These are phyloP conservation scores for Wickerhamomyces ciferrii DNA, from an alignment of 805 yeast species.

Conservation along the genomic window DNA sequence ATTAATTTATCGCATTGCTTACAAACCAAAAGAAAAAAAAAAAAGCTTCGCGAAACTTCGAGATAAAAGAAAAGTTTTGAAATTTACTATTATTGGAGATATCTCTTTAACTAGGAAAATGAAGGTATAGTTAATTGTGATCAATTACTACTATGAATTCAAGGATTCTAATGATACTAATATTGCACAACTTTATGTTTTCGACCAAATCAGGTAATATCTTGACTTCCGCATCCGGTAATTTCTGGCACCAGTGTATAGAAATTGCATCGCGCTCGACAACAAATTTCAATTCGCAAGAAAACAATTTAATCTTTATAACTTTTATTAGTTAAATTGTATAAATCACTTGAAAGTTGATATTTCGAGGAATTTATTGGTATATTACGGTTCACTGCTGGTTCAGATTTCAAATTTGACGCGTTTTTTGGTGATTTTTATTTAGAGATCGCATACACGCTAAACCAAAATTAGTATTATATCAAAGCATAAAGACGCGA, in stretches of 20 bases:
- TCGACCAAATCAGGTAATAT: constrained; percentile 10
- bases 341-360: background rate
- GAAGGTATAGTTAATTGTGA: background rate
- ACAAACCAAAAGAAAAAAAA: background rate
- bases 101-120: background rate
- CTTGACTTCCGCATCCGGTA: constrained; percentile 14
- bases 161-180: background rate
- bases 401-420: background rate
- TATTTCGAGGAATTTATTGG: background rate
- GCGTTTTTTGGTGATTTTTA: background rate
- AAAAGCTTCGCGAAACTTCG: background rate
- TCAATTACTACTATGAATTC: background rate
- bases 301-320: background rate
- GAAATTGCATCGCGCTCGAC: background rate
- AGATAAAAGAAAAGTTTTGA: background rate
- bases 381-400: background rate
- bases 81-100: background rate
- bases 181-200: background rate
- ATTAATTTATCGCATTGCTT: background rate
- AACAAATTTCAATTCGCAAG: background rate
- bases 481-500: background rate
- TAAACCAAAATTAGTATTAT: background rate
- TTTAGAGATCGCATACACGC: background rate
- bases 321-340: background rate
- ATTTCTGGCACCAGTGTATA: background rate